A percentile compares a stretch with the other conserved stretches of the same genome.
Conservation (phyloP, 139 green algal species). For the Chlorella sp. region DNA sequence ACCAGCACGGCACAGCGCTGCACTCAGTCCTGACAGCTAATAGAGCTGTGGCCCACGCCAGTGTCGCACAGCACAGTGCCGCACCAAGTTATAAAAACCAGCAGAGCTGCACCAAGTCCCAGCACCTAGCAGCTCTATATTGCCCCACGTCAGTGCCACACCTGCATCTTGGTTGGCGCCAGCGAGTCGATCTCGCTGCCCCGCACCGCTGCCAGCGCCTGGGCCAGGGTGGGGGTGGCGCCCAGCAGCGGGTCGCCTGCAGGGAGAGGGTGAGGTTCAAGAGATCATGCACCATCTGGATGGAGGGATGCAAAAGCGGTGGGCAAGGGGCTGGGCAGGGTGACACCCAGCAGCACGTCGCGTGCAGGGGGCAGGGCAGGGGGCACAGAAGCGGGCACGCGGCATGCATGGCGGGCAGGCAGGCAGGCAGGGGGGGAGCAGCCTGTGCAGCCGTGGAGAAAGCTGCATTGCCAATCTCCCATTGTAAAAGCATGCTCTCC, state of each 20-base stretch:
- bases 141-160: background rate
- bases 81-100: too few relatives aligned
- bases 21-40: too few relatives aligned
- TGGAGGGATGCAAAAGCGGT: background rate
- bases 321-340: background rate
- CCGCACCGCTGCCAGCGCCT: slow-evolving; percentile 61
- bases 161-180: slow-evolving; percentile 22
- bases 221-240: slow-evolving; percentile 31
- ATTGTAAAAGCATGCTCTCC: too few relatives aligned
- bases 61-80: too few relatives aligned
- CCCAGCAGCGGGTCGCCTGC: slow-evolving; percentile 48
- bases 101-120: background rate
- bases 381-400: background rate
- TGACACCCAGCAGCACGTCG: background rate
- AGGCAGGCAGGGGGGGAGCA: too few relatives aligned
- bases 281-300: background rate
- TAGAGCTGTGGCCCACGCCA: background rate
- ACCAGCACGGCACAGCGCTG: too few relatives aligned
- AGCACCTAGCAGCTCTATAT: too few relatives aligned
- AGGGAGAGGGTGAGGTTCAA: background rate
- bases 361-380: too few relatives aligned
- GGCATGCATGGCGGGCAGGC: too few relatives aligned
- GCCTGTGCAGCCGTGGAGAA: too few relatives aligned
- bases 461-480: too few relatives aligned
- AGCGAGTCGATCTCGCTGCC: slow-evolving; percentile 18